These are phyloP conservation scores for Piromyces finnis DNA, from an alignment of 192 early-diverging fungal species.

Conservation along the genomic window DNA sequence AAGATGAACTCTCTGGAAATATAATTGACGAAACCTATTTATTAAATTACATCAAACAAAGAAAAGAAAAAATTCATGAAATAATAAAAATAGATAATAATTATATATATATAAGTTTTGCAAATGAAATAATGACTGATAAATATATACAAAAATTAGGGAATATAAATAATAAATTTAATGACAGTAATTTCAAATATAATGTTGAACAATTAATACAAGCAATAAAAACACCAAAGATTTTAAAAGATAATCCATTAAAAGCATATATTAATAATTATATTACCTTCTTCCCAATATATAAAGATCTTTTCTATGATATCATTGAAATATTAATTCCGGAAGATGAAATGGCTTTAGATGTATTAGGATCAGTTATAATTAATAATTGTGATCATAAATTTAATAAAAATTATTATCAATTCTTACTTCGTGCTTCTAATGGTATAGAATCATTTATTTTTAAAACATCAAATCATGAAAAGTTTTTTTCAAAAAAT, in stretches of 20 bases:
- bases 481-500: not conserved
- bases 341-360: not conserved
- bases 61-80: no score
- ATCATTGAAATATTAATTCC: not conserved
- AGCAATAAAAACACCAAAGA: not conserved
- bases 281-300: not conserved
- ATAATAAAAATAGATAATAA: no score
- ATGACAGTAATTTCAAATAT: no score
- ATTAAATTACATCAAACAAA: no score
- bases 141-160: no score
- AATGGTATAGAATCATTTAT: not conserved
- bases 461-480: not conserved
- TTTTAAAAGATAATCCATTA: not conserved
- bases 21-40: no score
- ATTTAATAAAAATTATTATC: not conserved
- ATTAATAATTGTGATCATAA: not conserved
- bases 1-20: no score
- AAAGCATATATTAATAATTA: not conserved
- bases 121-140: no score
- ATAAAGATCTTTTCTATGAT: not conserved
- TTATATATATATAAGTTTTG: no score
- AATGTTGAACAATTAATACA: not conserved
- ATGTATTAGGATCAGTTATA: not conserved
- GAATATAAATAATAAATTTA: no score
- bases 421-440: not conserved